Conservation (phyloP, 2,329 filamentous ascomycete genomes). For the Fusarium concolor region DNA sequence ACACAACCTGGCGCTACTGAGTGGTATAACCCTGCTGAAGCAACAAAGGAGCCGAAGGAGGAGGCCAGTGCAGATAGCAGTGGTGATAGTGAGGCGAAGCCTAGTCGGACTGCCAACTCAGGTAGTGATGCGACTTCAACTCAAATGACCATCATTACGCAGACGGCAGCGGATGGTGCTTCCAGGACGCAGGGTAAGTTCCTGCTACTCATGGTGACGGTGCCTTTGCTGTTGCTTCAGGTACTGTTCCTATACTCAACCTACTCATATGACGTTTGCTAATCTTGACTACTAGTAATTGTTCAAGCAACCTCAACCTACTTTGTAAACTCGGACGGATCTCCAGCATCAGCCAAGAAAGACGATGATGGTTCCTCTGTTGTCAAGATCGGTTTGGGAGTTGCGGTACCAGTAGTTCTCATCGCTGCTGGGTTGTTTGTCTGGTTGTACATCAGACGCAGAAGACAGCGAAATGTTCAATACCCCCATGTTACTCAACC, state of each 20-base stretch:
- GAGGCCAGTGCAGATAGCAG: conserved; percentile 17
- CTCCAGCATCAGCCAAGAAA: conserved; percentile 22
- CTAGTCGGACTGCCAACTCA: conserved; percentile 39
- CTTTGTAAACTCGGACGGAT: conserved; percentile 40
- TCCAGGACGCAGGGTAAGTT: conserved; percentile 46
- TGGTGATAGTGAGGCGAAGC: conserved; percentile 18
- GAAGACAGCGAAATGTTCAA: conserved; percentile 16
- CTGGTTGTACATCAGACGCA: conserved; percentile 34
- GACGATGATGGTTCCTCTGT: conserved; percentile 5
- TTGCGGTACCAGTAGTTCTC: conserved; percentile 33
- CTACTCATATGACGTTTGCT: background rate
- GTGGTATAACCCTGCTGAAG: conserved; percentile 43
- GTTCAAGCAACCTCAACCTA: conserved; percentile 43
- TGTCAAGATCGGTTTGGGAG: conserved; percentile 40
- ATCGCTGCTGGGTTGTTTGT: conserved; percentile 11
- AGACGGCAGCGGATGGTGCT: conserved; percentile 42
- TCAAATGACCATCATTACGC: conserved; percentile 42
- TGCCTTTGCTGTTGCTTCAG: conserved; percentile 46
- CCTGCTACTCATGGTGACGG: conserved; percentile 43
- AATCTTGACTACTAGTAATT: conserved; percentile 34
- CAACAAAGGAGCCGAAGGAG: conserved; percentile 32
- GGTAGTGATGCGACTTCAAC: conserved; percentile 37
- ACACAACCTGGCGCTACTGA: conserved; percentile 41
- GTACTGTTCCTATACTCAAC: conserved; percentile 37
- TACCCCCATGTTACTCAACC: conserved; percentile 9